Evolutionary conservation across 2,329 filamentous ascomycete genomes (phyloP).

Genomic region (Colletotrichum sp.): DNA sequence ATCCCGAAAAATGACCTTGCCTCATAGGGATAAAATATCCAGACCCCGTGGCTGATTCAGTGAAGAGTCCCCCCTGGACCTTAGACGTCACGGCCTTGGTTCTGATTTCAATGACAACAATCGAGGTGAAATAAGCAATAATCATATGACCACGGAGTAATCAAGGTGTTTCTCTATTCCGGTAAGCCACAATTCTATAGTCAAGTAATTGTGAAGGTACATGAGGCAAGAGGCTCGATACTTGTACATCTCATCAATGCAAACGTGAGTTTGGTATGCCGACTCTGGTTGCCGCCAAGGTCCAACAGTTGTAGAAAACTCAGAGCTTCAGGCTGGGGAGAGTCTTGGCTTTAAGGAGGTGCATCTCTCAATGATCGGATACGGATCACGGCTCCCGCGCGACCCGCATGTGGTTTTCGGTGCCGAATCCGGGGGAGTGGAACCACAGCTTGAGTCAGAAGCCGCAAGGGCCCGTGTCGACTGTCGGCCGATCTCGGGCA

Average conservation of each 20-base stretch:
- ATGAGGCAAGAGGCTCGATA: background rate
- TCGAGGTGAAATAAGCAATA: background rate
- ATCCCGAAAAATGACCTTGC: background rate
- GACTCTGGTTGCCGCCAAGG: background rate
- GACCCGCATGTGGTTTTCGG: background rate
- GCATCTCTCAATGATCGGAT: background rate
- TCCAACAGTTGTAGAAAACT: background rate
- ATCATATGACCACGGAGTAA: background rate
- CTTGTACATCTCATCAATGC: background rate
- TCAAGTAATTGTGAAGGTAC: background rate
- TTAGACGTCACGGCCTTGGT: background rate
- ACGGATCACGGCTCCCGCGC: background rate
- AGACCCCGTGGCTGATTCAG: background rate
- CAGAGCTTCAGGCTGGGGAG: background rate
- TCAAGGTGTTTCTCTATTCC: background rate
- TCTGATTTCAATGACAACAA: background rate
- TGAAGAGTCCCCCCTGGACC: background rate
- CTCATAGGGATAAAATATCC: background rate
- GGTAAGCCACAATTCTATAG: background rate
- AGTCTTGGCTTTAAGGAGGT: background rate
- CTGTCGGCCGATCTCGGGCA: background rate
- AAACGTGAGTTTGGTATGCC: background rate
- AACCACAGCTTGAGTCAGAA: background rate
- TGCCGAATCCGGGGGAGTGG: background rate
- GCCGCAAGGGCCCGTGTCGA: background rate